Conservation (phyloP, 768 basidiomycete species). For the Mycena albidolilacea region DNA sequence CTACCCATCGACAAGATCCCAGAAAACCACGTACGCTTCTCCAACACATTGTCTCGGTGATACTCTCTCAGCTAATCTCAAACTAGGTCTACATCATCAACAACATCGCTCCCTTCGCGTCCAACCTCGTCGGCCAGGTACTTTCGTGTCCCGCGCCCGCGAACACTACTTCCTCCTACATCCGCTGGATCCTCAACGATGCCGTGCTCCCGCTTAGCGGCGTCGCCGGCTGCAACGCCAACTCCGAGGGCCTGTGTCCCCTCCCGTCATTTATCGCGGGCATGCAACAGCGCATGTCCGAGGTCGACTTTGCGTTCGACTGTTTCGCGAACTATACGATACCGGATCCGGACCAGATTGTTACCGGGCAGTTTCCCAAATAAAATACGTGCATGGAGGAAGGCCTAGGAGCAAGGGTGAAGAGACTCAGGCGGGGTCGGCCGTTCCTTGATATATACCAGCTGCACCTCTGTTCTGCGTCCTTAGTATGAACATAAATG, state of each 20-base stretch:
- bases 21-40: conserved; percentile 59
- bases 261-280: conserved; percentile 70
- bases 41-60: not conserved
- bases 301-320: conserved; percentile 75
- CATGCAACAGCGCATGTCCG: conserved; percentile 67
- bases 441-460: not conserved
- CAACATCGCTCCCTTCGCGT: conserved; percentile 52
- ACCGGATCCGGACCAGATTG: conserved; percentile 56
- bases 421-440: not conserved
- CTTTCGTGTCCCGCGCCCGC: conserved; percentile 55
- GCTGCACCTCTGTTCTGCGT: not conserved
- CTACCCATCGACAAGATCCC: conserved; percentile 75
- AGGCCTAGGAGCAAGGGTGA: not conserved
- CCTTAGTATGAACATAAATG: no score
- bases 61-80: not conserved
- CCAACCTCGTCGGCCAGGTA: conserved; percentile 62
- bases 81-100: conserved; percentile 43
- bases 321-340: conserved; percentile 69
- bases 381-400: conserved; percentile 1
- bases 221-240: conserved; percentile 72
- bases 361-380: conserved; percentile 48
- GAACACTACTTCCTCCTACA: conserved; percentile 54
- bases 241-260: conserved; percentile 74
- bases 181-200: conserved; percentile 83
- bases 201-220: conserved; percentile 78